Conservation (phyloP, 345 rosid species). For the Corymbia maculata region DNA sequence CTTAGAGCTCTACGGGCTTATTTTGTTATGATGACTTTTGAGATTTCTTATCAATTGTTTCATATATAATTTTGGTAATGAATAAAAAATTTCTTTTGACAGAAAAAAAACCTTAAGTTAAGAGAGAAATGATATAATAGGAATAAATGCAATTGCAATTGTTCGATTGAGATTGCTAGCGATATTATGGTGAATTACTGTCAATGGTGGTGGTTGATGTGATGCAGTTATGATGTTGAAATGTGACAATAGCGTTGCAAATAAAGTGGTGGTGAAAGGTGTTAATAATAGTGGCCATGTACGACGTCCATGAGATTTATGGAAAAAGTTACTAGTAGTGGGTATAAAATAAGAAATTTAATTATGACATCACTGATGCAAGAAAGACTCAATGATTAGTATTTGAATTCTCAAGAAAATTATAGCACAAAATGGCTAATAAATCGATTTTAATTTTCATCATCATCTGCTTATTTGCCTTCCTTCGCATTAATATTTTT, state of each 20-base stretch:
- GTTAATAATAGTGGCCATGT: neutral
- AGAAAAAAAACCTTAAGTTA: neutral
- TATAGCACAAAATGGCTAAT: neutral
- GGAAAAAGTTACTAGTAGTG: neutral
- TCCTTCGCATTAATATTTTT: neutral
- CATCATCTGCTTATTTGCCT: neutral
- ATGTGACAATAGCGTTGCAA: neutral
- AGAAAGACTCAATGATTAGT: neutral
- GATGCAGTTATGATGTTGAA: neutral
- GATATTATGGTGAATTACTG: neutral
- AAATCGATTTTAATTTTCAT: neutral
- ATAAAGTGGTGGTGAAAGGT: neutral
- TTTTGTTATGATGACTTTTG: too few species aligned
- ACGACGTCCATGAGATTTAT: neutral
- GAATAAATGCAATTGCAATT: rapidly evolving
- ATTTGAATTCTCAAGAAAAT: neutral
- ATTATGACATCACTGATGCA: too few species aligned
- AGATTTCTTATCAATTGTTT: too few species aligned
- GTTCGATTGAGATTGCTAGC: neutral
- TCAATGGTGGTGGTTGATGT: neutral
- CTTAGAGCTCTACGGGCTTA: too few species aligned
- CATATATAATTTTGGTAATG: too few species aligned
- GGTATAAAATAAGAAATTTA: too few species aligned
- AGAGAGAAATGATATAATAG: neutral
- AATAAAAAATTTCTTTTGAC: too few species aligned